Conservation (phyloP, 1,284 basidiomycete genomes). For the Austroboletus novae-zelandiae region DNA sequence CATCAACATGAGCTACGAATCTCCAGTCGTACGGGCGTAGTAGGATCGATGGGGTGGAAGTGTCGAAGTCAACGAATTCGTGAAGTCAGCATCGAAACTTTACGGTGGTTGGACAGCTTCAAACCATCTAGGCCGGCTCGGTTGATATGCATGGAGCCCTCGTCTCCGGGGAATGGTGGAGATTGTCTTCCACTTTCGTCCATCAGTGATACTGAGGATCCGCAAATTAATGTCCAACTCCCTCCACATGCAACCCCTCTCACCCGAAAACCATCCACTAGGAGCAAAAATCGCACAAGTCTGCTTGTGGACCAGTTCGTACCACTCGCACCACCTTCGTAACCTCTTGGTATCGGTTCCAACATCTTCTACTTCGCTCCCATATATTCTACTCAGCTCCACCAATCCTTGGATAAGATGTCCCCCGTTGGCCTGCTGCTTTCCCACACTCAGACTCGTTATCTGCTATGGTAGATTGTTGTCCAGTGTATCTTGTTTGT, state of each 20-base stretch:
- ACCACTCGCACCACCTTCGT: slow-evolving; percentile 18
- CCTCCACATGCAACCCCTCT: slow-evolving; percentile 55
- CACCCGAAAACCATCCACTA: slow-evolving; percentile 62
- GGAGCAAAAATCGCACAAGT: slow-evolving; percentile 55
- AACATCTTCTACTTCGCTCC: slow-evolving; percentile 1
- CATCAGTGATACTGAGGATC: slow-evolving; percentile 27
- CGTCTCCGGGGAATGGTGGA: slow-evolving; percentile 39
- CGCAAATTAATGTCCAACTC: slow-evolving; percentile 37
- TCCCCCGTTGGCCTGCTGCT: slow-evolving; percentile 1
- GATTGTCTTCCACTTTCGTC: slow-evolving; percentile 17
- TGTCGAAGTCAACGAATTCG: slow-evolving; percentile 57
- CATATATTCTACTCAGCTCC: slow-evolving; percentile 1
- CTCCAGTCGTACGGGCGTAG: slow-evolving; percentile 38
- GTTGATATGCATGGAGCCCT: slow-evolving; percentile 39
- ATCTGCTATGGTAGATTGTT: slow-evolving; percentile 10
- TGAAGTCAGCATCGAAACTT: slow-evolving; percentile 53
- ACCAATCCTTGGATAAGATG: slow-evolving; percentile 1
- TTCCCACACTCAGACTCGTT: slow-evolving; percentile 3
- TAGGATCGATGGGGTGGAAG: slow-evolving; percentile 53
- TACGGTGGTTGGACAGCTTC: slow-evolving; percentile 69
- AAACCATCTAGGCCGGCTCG: slow-evolving; percentile 36
- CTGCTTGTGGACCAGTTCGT: slow-evolving; percentile 35
- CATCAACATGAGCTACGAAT: slow-evolving; percentile 37
- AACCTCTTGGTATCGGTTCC: neutral
- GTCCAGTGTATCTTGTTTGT: slow-evolving; percentile 4